Conservation (phyloP, 2,329 filamentous ascomycete species). For the Talaromyces sp. region DNA sequence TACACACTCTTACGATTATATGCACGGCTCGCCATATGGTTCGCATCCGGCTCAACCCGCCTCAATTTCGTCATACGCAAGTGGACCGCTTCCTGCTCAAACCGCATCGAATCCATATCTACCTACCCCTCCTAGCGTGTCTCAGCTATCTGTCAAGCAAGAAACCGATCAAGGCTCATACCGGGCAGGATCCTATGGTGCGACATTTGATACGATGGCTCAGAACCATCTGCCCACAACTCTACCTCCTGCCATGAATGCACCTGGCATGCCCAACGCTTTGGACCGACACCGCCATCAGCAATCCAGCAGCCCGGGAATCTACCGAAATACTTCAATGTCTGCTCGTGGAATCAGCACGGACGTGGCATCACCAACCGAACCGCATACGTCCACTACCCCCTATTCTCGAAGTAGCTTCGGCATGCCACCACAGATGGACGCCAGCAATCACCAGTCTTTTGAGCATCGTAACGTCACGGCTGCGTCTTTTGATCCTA, state of each 20-base stretch:
- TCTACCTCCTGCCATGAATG: conserved; percentile 32
- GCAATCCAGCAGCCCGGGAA: conserved; percentile 34
- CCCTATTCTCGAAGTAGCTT: conserved; percentile 40
- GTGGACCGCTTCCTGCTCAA: conserved; percentile 32
- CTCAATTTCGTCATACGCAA: conserved; percentile 34
- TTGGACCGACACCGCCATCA: conserved; percentile 38
- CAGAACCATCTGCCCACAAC: conserved; percentile 35
- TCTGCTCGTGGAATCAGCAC: conserved; percentile 38
- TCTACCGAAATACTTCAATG: conserved; percentile 41
- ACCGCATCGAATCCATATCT: conserved; percentile 39
- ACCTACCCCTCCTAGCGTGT: conserved; percentile 29
- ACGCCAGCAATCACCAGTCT: conserved; percentile 27
- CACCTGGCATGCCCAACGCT: conserved; percentile 29
- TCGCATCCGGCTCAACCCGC: conserved; percentile 35
- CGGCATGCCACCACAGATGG: conserved; percentile 34
- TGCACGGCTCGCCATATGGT: conserved; percentile 34
- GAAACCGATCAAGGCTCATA: conserved; percentile 37
- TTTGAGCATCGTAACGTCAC: conserved; percentile 34
- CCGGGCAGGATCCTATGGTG: conserved; percentile 33
- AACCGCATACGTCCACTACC: conserved; percentile 36
- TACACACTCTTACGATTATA: conserved; percentile 36
- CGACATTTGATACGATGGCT: conserved; percentile 35
- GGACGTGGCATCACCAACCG: conserved; percentile 36
- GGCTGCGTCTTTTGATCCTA: conserved; percentile 29
- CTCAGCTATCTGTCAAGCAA: conserved; percentile 32